Conservation (phyloP, 441 rosid species). For the Erodium texanum region DNA sequence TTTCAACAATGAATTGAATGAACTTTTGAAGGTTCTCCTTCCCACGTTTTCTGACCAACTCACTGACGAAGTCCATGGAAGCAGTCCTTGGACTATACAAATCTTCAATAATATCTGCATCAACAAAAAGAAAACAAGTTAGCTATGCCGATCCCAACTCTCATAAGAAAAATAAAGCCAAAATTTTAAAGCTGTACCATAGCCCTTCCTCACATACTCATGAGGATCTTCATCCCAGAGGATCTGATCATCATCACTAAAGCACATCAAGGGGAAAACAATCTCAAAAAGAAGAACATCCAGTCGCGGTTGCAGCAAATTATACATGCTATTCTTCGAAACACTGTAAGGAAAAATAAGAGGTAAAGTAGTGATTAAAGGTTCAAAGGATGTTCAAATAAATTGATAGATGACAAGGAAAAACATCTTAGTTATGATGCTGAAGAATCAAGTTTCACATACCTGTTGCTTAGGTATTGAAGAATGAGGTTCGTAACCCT, state of each 20-base stretch:
- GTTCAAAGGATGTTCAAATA: background rate
- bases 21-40: slow-evolving; percentile 76
- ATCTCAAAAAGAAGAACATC: slow-evolving; percentile 84
- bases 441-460: slow-evolving; percentile 8
- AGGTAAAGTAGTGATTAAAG: background rate
- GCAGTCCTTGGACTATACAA: slow-evolving; percentile 75
- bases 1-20: slow-evolving; percentile 53
- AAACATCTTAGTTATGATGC: background rate
- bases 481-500: slow-evolving; percentile 91
- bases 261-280: slow-evolving; percentile 94
- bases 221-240: slow-evolving; percentile 99
- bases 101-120: slow-evolving; percentile 72
- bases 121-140: slow-evolving; percentile 17
- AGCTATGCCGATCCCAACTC: slow-evolving; percentile 4
- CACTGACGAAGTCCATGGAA: slow-evolving; percentile 73
- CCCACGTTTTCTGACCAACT: slow-evolving; percentile 76
- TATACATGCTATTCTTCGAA: slow-evolving; percentile 76
- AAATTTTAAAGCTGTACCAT: slow-evolving; percentile 49
- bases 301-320: slow-evolving; percentile 71
- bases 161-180: background rate
- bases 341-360: slow-evolving; percentile 41
- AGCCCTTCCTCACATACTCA: slow-evolving; percentile 98
- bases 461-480: slow-evolving; percentile 95
- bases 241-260: slow-evolving; percentile 91
- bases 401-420: background rate